Evolutionary conservation across 2,329 filamentous ascomycete species (phyloP).

Genomic region (Ambrosiella beaveri): DNA sequence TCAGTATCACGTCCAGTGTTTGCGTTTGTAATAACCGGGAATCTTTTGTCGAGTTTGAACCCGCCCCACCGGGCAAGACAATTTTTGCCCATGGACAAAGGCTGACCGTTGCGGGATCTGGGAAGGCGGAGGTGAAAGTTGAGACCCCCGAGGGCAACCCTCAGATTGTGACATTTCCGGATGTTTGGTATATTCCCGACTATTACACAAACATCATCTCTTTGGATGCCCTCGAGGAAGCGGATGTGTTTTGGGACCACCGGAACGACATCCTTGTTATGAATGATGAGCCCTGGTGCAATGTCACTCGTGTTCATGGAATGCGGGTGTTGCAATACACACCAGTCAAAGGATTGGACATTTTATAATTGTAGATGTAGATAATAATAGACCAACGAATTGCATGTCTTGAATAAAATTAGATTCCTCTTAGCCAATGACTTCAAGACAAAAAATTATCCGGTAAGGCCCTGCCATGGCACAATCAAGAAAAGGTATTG

Average conservation of each 20-base stretch:
- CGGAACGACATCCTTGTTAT: slow-evolving; percentile 9
- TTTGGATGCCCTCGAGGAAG: slow-evolving; percentile 6
- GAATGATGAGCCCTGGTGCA: slow-evolving; percentile 11
- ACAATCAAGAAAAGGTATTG: too few species aligned
- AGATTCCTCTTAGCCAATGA: too few species aligned
- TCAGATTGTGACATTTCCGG: slow-evolving; percentile 10
- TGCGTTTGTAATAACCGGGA: slow-evolving; percentile 10
- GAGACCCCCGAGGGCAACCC: background rate
- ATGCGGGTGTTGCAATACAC: slow-evolving; percentile 12
- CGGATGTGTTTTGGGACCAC: slow-evolving; percentile 10
- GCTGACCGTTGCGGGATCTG: slow-evolving; percentile 2
- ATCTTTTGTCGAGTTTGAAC: slow-evolving; percentile 7
- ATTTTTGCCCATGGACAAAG: slow-evolving; percentile 7
- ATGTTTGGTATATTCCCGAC: slow-evolving; percentile 8
- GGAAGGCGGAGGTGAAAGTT: slow-evolving; percentile 10
- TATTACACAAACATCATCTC: slow-evolving; percentile 12
- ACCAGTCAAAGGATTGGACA: slow-evolving; percentile 3
- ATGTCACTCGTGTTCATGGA: slow-evolving; percentile 7
- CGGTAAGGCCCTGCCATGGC: too few species aligned
- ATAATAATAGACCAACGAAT: background rate
- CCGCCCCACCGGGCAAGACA: slow-evolving; percentile 1
- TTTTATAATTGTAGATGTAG: background rate
- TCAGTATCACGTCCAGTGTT: slow-evolving; percentile 9
- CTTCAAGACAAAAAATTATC: too few species aligned
- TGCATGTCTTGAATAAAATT: too few species aligned